Percentiles rank a stretch among this genome's conserved stretches.
Evolutionary conservation across 2,329 filamentous ascomycete species (phyloP).

Genomic region (Cladosporium sp.): DNA sequence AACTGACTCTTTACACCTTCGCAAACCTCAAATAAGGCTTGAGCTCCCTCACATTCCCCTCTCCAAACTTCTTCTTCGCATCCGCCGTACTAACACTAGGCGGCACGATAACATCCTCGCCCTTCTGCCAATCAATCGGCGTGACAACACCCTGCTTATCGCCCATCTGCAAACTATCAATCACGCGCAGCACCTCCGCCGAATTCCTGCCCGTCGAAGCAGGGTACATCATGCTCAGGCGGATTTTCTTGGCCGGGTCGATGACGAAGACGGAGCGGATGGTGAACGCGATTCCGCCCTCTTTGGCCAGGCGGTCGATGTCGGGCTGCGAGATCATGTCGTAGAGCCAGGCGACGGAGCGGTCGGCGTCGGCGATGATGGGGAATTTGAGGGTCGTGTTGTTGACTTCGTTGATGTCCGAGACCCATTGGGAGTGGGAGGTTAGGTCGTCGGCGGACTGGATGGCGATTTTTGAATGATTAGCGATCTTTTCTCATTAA

Average conservation of each 20-base stretch:
- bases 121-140: constrained; percentile 84
- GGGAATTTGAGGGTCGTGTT: constrained; percentile 45
- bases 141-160: constrained; percentile 70
- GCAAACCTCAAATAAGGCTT: constrained; percentile 72
- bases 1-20: constrained; percentile 25
- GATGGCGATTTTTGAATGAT: no score
- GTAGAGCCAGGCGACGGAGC: constrained; percentile 46
- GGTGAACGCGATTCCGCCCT: constrained; percentile 69
- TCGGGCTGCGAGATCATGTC: constrained; percentile 42
- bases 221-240: constrained; percentile 87
- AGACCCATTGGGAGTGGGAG: constrained; percentile 84
- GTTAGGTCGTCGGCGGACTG: constrained; percentile 74
- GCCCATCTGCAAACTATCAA: constrained; percentile 59
- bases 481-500: not conserved
- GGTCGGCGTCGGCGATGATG: constrained; percentile 48
- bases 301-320: constrained; percentile 31
- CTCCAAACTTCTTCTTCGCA: constrained; percentile 81
- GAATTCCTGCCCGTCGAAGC: constrained; percentile 72
- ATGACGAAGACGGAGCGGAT: constrained; percentile 95
- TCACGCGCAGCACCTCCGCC: constrained; percentile 54
- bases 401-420: constrained; percentile 58
- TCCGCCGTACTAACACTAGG: constrained; percentile 77
- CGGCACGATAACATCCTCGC: constrained; percentile 89
- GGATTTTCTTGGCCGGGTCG: constrained; percentile 89
- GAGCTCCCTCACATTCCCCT: constrained; percentile 52